Percentiles rank a stretch among this genome's conserved stretches.
Evolutionary conservation across 352 stramenopile species (phyloP).

Genomic region (Phytopythium chamaehyphon): DNA sequence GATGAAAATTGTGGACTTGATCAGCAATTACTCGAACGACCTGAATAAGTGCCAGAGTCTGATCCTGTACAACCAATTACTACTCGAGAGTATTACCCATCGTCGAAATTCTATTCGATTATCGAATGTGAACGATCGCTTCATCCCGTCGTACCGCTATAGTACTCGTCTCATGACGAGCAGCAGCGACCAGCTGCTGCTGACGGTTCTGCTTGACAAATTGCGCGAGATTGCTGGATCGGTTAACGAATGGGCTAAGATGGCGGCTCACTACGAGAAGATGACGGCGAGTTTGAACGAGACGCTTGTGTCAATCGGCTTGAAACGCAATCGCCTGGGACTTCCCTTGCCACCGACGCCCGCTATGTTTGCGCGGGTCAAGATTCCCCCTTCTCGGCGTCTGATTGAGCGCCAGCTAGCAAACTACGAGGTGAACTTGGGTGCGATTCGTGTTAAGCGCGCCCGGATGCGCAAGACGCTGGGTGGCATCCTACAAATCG

Average conservation of each 20-base stretch:
- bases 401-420: conserved; percentile 69
- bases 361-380: conserved; percentile 44
- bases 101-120: conserved; percentile 63
- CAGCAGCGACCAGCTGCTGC: conserved; percentile 65
- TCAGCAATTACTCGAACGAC: conserved; percentile 53
- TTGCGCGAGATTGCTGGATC: conserved; percentile 46
- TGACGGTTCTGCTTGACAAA: conserved; percentile 74
- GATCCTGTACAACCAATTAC: conserved; percentile 47
- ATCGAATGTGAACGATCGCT: conserved; percentile 55
- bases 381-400: conserved; percentile 59
- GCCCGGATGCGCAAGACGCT: conserved; percentile 46
- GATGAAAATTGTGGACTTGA: conserved; percentile 42
- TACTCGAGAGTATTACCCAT: conserved; percentile 60
- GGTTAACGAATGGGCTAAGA: conserved; percentile 74
- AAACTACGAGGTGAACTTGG: conserved; percentile 59
- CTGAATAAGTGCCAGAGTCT: conserved; percentile 48
- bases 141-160: conserved; percentile 64
- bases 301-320: conserved; percentile 42
- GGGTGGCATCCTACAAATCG: conserved; percentile 51
- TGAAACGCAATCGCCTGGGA: conserved; percentile 30
- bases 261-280: conserved; percentile 62
- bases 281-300: conserved; percentile 54
- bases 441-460: conserved; percentile 42
- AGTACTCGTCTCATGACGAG: conserved; percentile 62
- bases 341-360: conserved; percentile 24